Percentiles rank a stretch among this genome's conserved stretches.
Evolutionary conservation across 352 stramenopile genomes (phyloP).

Genomic region (Globisporangium uncinulatum): DNA sequence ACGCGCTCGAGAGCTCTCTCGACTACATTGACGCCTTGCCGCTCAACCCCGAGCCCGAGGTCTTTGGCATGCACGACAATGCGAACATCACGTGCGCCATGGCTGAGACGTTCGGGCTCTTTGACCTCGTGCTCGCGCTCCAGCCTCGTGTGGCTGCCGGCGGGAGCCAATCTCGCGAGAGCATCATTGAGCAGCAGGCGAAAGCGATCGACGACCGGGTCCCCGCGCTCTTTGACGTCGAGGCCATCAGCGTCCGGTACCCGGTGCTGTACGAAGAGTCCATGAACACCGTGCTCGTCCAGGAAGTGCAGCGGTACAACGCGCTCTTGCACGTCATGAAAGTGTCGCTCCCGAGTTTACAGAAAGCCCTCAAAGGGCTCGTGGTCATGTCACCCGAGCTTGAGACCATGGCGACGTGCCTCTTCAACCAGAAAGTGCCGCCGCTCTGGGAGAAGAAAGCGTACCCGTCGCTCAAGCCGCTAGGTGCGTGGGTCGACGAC

Average conservation of each 20-base stretch:
- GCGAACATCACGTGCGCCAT: constrained; percentile 92
- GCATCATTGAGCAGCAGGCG: constrained; percentile 83
- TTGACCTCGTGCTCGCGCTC: constrained; percentile 85
- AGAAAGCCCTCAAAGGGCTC: constrained; percentile 76
- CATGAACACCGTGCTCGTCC: constrained; percentile 91
- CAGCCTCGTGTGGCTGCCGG: constrained; percentile 78
- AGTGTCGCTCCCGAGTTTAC: constrained; percentile 73
- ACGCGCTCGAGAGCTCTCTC: constrained; percentile 74
- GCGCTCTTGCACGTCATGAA: constrained; percentile 79
- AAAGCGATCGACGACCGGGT: constrained; percentile 78
- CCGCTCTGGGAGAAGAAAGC: constrained; percentile 83
- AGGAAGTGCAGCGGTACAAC: constrained; percentile 91
- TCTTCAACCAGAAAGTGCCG: constrained; percentile 89
- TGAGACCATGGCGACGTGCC: constrained; percentile 70
- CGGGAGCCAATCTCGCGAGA: constrained; percentile 76
- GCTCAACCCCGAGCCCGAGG: constrained; percentile 88
- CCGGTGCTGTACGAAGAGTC: constrained; percentile 88
- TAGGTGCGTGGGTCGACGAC: constrained; percentile 86
- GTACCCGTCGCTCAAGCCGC: constrained; percentile 89
- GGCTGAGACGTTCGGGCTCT: constrained; percentile 85
- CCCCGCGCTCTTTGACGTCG: constrained; percentile 75
- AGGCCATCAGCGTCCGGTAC: constrained; percentile 80
- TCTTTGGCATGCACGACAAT: constrained; percentile 95
- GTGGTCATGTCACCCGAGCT: constrained; percentile 19
- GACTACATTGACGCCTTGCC: constrained; percentile 84